Evolutionary conservation across 2,329 filamentous ascomycete species (phyloP).

Genomic region (Colletotrichum sp.): DNA sequence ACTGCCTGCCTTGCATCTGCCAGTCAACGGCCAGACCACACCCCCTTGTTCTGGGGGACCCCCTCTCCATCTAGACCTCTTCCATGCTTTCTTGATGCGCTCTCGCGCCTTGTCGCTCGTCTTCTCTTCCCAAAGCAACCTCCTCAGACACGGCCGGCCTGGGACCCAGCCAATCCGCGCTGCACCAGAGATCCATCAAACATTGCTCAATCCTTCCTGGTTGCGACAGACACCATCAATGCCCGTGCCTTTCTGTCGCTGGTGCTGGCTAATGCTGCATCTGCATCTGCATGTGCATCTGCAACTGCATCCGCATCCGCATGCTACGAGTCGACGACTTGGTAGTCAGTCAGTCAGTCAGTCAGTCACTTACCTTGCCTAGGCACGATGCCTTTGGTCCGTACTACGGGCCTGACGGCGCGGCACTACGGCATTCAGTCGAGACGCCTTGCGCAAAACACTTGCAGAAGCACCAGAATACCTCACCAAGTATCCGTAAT

Average conservation of each 20-base stretch:
- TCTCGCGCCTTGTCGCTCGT: background rate
- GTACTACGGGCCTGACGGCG: background rate
- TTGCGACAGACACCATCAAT: slow-evolving; percentile 25
- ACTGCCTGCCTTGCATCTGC: background rate
- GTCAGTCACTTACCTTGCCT: background rate
- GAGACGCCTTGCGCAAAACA: background rate
- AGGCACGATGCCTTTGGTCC: background rate
- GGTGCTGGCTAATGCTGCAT: background rate
- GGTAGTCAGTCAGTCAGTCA: background rate
- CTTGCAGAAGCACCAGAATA: background rate
- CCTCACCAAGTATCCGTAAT: background rate
- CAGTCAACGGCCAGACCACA: background rate
- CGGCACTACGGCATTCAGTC: background rate
- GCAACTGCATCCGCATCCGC: background rate
- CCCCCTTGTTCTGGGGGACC: background rate
- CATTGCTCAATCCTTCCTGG: slow-evolving; percentile 28
- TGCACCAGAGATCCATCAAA: slow-evolving; percentile 33
- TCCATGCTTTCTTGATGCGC: background rate
- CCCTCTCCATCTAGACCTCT: background rate
- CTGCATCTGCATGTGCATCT: background rate
- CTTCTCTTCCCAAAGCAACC: slow-evolving; percentile 17
- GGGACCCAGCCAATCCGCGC: slow-evolving; percentile 28
- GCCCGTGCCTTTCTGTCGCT: slow-evolving; percentile 5
- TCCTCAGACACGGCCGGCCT: slow-evolving; percentile 20
- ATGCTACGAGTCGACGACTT: background rate